Conservation (phyloP, 306 rosid species). For the Cicer arietinum region DNA sequence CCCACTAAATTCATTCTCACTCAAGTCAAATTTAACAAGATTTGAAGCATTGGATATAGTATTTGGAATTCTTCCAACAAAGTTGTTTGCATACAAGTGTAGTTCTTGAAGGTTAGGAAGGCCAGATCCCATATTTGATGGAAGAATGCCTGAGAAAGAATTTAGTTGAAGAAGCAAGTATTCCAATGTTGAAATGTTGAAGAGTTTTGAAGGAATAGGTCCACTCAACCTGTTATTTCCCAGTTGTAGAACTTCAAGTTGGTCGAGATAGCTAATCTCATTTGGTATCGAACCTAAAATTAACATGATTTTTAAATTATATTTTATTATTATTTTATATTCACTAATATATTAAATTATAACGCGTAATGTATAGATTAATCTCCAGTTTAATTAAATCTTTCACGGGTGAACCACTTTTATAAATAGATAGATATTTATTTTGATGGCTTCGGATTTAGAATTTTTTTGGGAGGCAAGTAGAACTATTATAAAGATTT, state of each 20-base stretch:
- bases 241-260: not conserved
- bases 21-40: not conserved
- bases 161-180: not conserved
- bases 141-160: conserved; percentile 35
- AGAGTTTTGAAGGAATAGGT: conserved; percentile 20
- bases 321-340: no score
- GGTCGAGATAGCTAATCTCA: conserved; percentile 33
- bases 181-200: conserved; percentile 40
- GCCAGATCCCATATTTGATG: conserved; percentile 2
- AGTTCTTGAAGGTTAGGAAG: conserved; percentile 6
- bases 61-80: conserved; percentile 35
- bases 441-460: no score
- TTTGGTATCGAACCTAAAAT: not conserved
- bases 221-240: conserved; percentile 7
- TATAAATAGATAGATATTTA: no score
- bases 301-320: no score
- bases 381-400: no score
- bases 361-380: no score
- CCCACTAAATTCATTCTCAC: not conserved
- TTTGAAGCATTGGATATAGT: conserved; percentile 40
- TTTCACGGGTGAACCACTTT: no score
- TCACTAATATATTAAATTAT: no score
- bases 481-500: no score
- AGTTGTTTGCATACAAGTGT: not conserved
- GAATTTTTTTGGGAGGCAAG: no score